Conservation (phyloP, 1,139 yeast genomes). For the Suhomyces taliae region DNA sequence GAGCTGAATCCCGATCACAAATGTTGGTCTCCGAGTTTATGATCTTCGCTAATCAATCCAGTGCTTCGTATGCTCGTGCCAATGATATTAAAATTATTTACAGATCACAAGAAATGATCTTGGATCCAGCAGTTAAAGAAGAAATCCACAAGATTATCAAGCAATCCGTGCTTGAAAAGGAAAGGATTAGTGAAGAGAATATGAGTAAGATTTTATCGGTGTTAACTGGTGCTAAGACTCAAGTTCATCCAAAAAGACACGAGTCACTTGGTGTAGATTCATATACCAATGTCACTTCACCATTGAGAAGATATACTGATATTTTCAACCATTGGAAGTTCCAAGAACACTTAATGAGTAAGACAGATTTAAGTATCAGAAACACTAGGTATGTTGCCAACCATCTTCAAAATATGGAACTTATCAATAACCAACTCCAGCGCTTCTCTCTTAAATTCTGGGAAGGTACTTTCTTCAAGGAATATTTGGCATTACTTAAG, state of each 20-base stretch:
- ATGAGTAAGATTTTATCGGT: conserved; percentile 18
- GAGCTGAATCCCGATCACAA: conserved; percentile 40
- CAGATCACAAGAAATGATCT: conserved; percentile 36
- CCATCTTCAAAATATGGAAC: conserved; percentile 35
- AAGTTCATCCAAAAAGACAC: conserved; percentile 47
- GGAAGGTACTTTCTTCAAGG: conserved; percentile 38
- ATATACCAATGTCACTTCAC: conserved; percentile 85
- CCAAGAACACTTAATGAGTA: conserved; percentile 25
- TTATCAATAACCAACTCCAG: conserved; percentile 27
- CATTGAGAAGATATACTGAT: conserved; percentile 85
- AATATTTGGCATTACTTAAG: conserved; percentile 23
- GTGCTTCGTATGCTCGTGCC: conserved; percentile 51
- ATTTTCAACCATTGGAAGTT: conserved; percentile 67
- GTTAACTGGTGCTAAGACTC: conserved; percentile 19
- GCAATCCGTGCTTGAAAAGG: conserved; percentile 21
- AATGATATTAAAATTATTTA: conserved; percentile 59
- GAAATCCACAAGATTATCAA: conserved; percentile 41
- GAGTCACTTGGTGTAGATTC: conserved; percentile 60
- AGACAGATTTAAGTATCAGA: conserved; percentile 9
- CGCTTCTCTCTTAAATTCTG: conserved; percentile 34
- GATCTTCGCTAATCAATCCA: conserved; percentile 70
- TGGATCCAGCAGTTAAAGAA: conserved; percentile 28
- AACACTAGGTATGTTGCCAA: conserved; percentile 21
- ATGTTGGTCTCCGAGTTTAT: conserved; percentile 75
- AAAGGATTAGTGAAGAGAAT: conserved; percentile 18